phyloP scores from a whole-genome alignment of 257 asterid genomes.

The Hygrophila difformis region DNA sequence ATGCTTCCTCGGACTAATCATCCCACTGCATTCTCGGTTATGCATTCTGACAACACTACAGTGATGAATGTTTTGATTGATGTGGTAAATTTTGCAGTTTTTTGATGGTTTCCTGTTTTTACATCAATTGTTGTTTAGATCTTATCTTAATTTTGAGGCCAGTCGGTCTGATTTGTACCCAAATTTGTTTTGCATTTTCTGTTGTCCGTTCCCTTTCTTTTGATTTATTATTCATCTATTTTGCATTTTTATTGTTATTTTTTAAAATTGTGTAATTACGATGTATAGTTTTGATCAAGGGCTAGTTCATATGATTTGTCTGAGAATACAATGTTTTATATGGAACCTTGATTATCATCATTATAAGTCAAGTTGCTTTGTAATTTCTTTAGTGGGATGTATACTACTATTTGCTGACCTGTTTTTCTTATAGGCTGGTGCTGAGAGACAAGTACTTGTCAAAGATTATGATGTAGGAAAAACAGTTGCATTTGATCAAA shows the following conservation, averaged over 20 bases:
- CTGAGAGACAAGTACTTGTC: slow-evolving; percentile 95
- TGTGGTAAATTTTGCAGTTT: slow-evolving; percentile 42
- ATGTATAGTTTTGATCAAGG: too few relatives aligned
- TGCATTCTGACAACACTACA: slow-evolving; percentile 59
- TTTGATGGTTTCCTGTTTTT: slow-evolving; percentile 1
- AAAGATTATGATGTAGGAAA: slow-evolving; percentile 67
- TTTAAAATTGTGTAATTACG: too few relatives aligned
- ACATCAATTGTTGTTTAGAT: too few relatives aligned
- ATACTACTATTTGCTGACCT: too few relatives aligned
- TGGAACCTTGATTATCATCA: too few relatives aligned
- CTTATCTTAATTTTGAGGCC: not conserved
- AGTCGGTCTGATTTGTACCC: slow-evolving; percentile 9
- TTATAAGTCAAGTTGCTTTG: not conserved
- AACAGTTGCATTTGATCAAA: slow-evolving; percentile 64
- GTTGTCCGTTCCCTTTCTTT: slow-evolving; percentile 1
- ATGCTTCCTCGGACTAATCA: slow-evolving; percentile 91
- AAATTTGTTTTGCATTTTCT: slow-evolving; percentile 1
- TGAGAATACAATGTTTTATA: too few relatives aligned
- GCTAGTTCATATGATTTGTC: too few relatives aligned
- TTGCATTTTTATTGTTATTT: too few relatives aligned
- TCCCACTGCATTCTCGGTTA: slow-evolving; percentile 71
- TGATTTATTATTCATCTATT: too few relatives aligned
- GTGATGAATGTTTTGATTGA: slow-evolving; percentile 83
- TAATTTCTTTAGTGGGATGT: too few relatives aligned
- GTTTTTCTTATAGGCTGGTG: slow-evolving; percentile 52